These are phyloP conservation scores for Suhomyces sp. DNA, from an alignment of 805 yeast species.

Conservation along the genomic window DNA sequence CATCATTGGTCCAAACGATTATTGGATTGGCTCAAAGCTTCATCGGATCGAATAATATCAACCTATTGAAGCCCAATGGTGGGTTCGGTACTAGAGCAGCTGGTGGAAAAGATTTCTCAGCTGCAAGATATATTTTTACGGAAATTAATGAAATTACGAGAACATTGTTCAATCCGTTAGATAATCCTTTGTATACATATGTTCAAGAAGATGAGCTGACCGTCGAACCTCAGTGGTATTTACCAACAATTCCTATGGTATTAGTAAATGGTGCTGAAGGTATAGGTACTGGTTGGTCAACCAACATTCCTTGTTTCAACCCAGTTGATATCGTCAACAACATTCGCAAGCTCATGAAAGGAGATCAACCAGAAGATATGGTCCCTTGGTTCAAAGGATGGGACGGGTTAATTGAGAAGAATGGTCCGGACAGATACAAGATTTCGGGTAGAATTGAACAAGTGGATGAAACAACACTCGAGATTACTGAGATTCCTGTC, in stretches of 20 bases:
- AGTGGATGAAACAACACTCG: constrained; percentile 73
- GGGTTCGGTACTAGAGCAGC: constrained; percentile 93
- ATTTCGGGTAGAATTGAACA: constrained; percentile 80
- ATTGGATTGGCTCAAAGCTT: constrained; percentile 93
- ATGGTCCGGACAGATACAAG: constrained; percentile 65
- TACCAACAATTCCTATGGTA: constrained; percentile 93
- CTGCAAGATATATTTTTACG: constrained; percentile 93
- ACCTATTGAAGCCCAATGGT: constrained; percentile 86
- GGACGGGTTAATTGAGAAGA: constrained; percentile 75
- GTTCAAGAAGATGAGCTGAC: constrained; percentile 90
- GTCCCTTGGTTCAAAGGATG: constrained; percentile 95
- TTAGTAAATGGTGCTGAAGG: constrained; percentile 96
- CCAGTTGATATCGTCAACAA: constrained; percentile 81
- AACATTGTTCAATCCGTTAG: constrained; percentile 72
- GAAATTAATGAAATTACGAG: constrained; percentile 75
- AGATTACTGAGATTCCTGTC: constrained; percentile 89
- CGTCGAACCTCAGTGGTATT: constrained; percentile 94
- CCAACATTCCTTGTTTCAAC: constrained; percentile 85
- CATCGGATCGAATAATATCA: constrained; percentile 87
- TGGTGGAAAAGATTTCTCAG: constrained; percentile 99
- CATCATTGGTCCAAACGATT: constrained; percentile 82
- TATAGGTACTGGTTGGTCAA: constrained; percentile 99
- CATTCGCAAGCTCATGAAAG: constrained; percentile 67
- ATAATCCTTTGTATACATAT: constrained; percentile 73
- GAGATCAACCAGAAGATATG: constrained; percentile 69